Evolutionary conservation across 2,329 filamentous ascomycete species (phyloP).

Genomic region (Fusarium torreyae): DNA sequence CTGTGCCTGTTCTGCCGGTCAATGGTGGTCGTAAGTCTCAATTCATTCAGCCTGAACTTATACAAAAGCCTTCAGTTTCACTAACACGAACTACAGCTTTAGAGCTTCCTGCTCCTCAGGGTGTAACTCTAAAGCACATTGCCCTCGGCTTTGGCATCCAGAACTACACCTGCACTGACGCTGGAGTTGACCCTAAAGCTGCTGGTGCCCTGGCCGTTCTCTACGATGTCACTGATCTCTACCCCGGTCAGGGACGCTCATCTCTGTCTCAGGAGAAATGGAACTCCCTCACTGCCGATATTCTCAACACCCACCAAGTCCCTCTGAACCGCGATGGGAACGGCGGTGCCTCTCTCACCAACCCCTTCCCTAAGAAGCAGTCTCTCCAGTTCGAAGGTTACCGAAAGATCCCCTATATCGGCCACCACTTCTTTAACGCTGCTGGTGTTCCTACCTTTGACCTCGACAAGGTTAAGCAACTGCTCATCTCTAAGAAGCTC

Average conservation of each 20-base stretch:
- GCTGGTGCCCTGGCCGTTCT: slow-evolving; percentile 72
- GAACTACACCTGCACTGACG: slow-evolving; percentile 75
- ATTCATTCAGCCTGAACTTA: not conserved
- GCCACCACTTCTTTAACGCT: slow-evolving; percentile 77
- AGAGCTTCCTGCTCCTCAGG: slow-evolving; percentile 62
- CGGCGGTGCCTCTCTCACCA: slow-evolving; percentile 59
- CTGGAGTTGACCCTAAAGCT: slow-evolving; percentile 55
- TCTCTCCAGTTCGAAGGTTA: slow-evolving; percentile 57
- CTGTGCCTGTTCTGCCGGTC: slow-evolving; percentile 55
- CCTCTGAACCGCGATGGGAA: slow-evolving; percentile 64
- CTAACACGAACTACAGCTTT: slow-evolving; percentile 51
- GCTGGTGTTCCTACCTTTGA: slow-evolving; percentile 72
- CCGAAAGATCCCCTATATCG: slow-evolving; percentile 62
- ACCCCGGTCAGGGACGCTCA: slow-evolving; percentile 59
- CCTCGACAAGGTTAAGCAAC: slow-evolving; percentile 58
- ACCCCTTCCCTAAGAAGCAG: slow-evolving; percentile 62
- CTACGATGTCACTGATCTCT: slow-evolving; percentile 70
- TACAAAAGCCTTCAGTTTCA: slow-evolving; percentile 16
- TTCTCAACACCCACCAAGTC: slow-evolving; percentile 59
- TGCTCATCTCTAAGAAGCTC: slow-evolving; percentile 65
- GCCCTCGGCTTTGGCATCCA: slow-evolving; percentile 76
- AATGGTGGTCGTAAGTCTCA: slow-evolving; percentile 57
- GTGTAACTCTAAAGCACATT: slow-evolving; percentile 66
- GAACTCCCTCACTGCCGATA: slow-evolving; percentile 57
- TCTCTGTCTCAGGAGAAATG: slow-evolving; percentile 60